Evolutionary conservation across 116 monocot genomes (phyloP).

Genomic region (Iris pallida): DNA sequence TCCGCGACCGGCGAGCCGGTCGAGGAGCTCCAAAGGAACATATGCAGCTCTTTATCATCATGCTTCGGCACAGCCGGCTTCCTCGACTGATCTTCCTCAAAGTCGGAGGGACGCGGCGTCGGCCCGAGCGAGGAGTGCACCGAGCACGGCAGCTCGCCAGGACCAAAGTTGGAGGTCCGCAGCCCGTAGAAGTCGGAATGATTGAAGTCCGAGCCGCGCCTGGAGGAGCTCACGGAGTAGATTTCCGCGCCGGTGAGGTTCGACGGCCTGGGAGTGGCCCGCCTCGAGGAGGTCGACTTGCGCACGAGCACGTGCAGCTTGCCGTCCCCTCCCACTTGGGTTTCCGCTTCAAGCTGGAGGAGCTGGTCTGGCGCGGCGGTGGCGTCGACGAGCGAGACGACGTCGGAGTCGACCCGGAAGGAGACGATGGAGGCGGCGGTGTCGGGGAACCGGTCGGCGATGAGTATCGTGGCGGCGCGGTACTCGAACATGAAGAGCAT

Average conservation of each 20-base stretch:
- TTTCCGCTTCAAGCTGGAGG: slow-evolving; percentile 25
- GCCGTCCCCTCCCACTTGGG: slow-evolving; percentile 69
- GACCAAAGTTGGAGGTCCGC: slow-evolving; percentile 53
- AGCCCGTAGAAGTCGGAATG: slow-evolving; percentile 62
- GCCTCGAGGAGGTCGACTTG: slow-evolving; percentile 59
- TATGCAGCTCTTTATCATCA: slow-evolving; percentile 68
- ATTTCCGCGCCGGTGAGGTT: slow-evolving; percentile 87
- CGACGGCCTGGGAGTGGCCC: slow-evolving; percentile 69
- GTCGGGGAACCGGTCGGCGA: slow-evolving; percentile 73
- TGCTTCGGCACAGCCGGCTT: slow-evolving; percentile 23
- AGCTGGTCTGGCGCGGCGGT: slow-evolving; percentile 12
- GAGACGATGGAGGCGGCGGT: slow-evolving; percentile 65
- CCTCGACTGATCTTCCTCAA: slow-evolving; percentile 21
- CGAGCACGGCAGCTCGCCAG: slow-evolving; percentile 51
- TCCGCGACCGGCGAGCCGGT: slow-evolving; percentile 50
- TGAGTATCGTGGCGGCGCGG: slow-evolving; percentile 68
- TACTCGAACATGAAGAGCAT: slow-evolving; percentile 87
- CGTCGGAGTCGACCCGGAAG: slow-evolving; percentile 68
- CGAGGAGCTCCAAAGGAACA: slow-evolving; percentile 82
- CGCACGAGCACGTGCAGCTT: slow-evolving; percentile 74
- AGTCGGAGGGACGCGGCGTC: slow-evolving; percentile 62
- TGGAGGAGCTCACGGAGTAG: slow-evolving; percentile 65
- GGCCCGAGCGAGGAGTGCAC: slow-evolving; percentile 63
- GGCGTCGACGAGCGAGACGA: slow-evolving; percentile 65
- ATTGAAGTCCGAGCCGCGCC: slow-evolving; percentile 79